phyloP scores from a whole-genome alignment of 495 filamentous ascomycete genomes.

The Aspergillus indologenus region DNA sequence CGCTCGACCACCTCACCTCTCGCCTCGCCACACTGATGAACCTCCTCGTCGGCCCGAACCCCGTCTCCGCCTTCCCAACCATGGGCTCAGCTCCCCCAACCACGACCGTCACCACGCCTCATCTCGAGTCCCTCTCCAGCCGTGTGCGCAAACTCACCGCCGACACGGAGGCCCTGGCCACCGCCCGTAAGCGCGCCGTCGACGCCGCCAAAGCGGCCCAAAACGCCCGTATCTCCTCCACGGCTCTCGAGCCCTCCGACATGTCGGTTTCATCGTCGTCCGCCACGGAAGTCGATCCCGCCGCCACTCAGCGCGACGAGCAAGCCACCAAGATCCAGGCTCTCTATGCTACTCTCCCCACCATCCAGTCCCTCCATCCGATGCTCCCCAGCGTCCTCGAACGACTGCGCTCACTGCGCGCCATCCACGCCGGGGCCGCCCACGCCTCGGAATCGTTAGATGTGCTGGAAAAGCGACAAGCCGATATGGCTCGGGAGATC shows the following conservation, averaged over 20 bases:
- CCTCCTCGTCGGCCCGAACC: conserved; percentile 42
- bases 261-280: conserved; percentile 58
- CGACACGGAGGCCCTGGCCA: conserved; percentile 75
- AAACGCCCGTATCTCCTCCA: conserved; percentile 51
- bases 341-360: conserved; percentile 82
- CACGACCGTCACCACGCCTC: conserved; percentile 34
- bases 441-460: conserved; percentile 77
- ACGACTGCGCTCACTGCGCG: conserved; percentile 75
- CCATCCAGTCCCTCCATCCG: conserved; percentile 83
- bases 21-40: conserved; percentile 41
- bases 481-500: conserved; percentile 79
- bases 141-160: conserved; percentile 71
- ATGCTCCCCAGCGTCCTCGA: conserved; percentile 83
- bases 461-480: conserved; percentile 73
- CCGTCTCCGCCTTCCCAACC: conserved; percentile 27
- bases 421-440: conserved; percentile 83
- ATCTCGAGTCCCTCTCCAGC: conserved; percentile 69
- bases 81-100: conserved; percentile 19
- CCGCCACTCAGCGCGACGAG: conserved; percentile 51
- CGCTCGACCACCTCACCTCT: conserved; percentile 60
- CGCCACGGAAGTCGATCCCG: conserved; percentile 26
- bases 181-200: conserved; percentile 66
- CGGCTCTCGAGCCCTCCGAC: conserved; percentile 32
- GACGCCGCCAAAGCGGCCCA: conserved; percentile 65
- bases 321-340: conserved; percentile 85